Base-by-base conservation (phyloP, 2,329 filamentous ascomycete genomes). In the Aureobasidium sp. region DNA sequence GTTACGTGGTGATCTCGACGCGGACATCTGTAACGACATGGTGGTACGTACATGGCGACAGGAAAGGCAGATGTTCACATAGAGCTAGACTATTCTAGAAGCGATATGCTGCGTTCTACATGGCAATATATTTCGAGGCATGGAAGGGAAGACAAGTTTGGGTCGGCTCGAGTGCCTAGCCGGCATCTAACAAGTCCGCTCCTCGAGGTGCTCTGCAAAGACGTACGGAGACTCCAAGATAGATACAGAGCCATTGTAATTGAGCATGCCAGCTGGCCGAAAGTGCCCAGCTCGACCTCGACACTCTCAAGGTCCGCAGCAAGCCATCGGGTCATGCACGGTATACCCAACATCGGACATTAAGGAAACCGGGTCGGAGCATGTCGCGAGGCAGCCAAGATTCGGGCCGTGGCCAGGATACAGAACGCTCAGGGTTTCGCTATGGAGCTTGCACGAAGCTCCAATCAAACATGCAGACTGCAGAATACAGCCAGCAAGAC, bases 1-100 rank as follows among this genome's bases (percentile, higher is more conserved):
- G 55, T 58, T 58, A 58, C 55, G 55, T 58, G 55, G 15, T 47
- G 41, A 58, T 58, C 55, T 27, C 41, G 15, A 20, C 55, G 42
- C 55, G 22, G 14, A 20, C 27, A 27, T 42, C 22, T 58, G 55
- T 37, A 58, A 58, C 55, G 22, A 48, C 55, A 48, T 58, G 42
- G 42, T 37, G 39, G 41, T 45, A 25, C 29, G 41, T 45, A 25
- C 29, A 48, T 48, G 20, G n/a, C 12, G 20, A 37, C 9, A 8
- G 39, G 36, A 31, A 20, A 27, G 14, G 31, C 12, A 17, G n/a
- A 5, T 25, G 11, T 14, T n/a, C 37, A 17, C 20, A 17, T 22
- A 27, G 22, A 53, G 51, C 34, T 42, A 56, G 36, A 44, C 36
- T 31, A 42, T 4, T 7, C 29, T 20, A 22, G 20, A 14, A 57